phyloP scores from a whole-genome alignment of 176 grass and related monocot genomes.

The Coix lacrymajobi region DNA sequence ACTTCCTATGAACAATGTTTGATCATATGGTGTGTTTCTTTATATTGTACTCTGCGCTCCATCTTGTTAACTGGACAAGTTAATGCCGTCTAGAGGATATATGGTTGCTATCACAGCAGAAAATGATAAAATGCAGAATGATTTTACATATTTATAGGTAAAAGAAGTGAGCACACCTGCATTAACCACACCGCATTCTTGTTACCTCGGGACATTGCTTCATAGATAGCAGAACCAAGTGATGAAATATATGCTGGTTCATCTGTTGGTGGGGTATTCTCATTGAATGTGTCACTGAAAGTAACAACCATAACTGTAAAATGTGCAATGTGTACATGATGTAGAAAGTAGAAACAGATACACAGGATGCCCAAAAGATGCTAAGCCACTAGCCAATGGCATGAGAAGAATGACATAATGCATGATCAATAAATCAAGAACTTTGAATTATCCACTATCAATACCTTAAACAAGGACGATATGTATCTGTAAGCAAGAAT shows the following conservation, averaged over 20 bases:
- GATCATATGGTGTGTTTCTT: background rate
- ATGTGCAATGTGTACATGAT: constrained; percentile 6
- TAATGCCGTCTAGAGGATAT: background rate
- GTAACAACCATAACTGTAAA: constrained; percentile 24
- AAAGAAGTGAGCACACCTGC: constrained; percentile 59
- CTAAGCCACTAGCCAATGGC: background rate
- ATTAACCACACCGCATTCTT: constrained; percentile 94
- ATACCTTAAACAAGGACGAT: background rate
- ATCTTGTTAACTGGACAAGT: background rate
- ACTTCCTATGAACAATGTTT: background rate
- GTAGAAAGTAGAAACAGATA: background rate
- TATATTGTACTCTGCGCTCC: background rate
- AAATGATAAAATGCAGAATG: background rate
- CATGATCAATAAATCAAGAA: background rate
- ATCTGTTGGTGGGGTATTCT: constrained; percentile 91
- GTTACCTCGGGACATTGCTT: constrained; percentile 81
- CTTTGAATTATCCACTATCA: background rate
- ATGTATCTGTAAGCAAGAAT: background rate
- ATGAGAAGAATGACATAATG: background rate
- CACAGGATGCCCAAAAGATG: background rate
- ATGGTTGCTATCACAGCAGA: background rate
- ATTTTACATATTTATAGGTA: constrained; percentile 3
- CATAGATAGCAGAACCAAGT: constrained; percentile 88
- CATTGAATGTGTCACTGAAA: constrained; percentile 98
- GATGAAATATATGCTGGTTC: constrained; percentile 85